Conservation (phyloP, 139 green algal genomes). For the Micractinium conductrix region DNA sequence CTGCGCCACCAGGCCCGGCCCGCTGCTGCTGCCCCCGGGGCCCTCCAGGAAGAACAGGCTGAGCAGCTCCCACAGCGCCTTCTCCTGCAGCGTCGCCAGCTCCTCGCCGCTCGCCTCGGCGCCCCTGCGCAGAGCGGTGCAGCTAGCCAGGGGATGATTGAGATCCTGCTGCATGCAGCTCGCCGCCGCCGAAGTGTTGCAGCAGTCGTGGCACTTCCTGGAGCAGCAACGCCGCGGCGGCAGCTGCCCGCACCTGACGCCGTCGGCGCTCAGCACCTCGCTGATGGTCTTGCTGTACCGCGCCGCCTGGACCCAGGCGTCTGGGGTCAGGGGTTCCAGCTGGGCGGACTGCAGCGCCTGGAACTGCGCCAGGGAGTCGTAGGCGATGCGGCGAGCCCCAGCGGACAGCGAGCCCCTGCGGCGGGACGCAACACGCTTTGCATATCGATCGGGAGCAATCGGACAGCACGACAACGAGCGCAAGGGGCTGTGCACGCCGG, state of each 20-base stretch:
- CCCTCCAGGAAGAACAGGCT: constrained; percentile 47
- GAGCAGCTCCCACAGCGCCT: constrained; percentile 48
- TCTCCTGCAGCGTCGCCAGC: constrained; percentile 38
- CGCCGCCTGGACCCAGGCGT: background rate
- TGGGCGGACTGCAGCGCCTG: constrained; percentile 2
- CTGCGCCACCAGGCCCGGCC: constrained; percentile 23
- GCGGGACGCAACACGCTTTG: too few relatives aligned
- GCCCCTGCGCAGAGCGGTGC: background rate
- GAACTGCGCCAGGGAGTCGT: constrained; percentile 43
- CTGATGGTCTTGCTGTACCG: constrained; percentile 16
- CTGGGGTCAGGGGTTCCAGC: background rate
- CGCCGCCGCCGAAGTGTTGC: too few relatives aligned
- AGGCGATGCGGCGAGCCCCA: constrained; percentile 51
- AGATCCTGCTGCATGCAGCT: background rate
- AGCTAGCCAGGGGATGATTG: background rate
- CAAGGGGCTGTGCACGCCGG: too few relatives aligned
- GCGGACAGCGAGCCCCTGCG: constrained; percentile 36
- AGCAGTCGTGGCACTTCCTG: too few relatives aligned
- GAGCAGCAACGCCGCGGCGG: too few relatives aligned
- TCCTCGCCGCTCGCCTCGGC: constrained; percentile 21
- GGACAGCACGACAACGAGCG: background rate
- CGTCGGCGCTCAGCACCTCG: constrained; percentile 23
- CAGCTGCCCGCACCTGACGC: constrained; percentile 14
- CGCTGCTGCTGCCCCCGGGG: background rate
- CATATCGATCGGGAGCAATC: background rate